Conservation (phyloP, 805 yeast genomes). For the Candida taoyuanica region DNA sequence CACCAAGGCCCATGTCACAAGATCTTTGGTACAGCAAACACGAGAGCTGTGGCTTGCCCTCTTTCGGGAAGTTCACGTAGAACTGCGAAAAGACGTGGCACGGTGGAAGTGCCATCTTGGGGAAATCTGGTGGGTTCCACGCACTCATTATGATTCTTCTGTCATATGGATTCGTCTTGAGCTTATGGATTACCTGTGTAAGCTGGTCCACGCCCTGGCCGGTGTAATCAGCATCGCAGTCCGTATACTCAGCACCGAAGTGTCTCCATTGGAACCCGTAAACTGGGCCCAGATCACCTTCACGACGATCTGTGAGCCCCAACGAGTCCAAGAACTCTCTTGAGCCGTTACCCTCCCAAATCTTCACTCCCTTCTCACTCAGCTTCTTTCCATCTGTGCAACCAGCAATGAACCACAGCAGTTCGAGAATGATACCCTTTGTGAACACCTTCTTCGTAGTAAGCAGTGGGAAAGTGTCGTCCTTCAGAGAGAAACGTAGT, state of each 20-base stretch:
- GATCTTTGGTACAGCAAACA: constrained; percentile 93
- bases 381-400: constrained; percentile 81
- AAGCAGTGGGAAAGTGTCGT: constrained; percentile 77
- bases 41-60: constrained; percentile 62
- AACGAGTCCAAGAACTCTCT: constrained; percentile 81
- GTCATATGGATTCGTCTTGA: constrained; percentile 88
- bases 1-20: constrained; percentile 99
- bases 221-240: constrained; percentile 81
- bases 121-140: constrained; percentile 97
- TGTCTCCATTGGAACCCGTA: constrained; percentile 99
- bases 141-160: constrained; percentile 93
- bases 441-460: constrained; percentile 93
- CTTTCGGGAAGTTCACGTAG: constrained; percentile 78
- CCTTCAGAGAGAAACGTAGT: constrained; percentile 68
- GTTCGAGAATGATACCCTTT: constrained; percentile 82
- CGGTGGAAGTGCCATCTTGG: constrained; percentile 95
- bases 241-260: constrained; percentile 88
- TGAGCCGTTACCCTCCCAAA: constrained; percentile 99
- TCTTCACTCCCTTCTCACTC: constrained; percentile 82
- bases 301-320: constrained; percentile 76
- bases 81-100: constrained; percentile 97
- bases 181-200: constrained; percentile 67
- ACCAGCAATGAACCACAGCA: constrained; percentile 90
- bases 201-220: constrained; percentile 92
- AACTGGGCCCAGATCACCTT: constrained; percentile 96